A percentile compares a stretch with the other conserved stretches of the same genome.
Evolutionary conservation across 495 filamentous ascomycete species (phyloP).

Genomic region (Aspergillus nidulans): DNA sequence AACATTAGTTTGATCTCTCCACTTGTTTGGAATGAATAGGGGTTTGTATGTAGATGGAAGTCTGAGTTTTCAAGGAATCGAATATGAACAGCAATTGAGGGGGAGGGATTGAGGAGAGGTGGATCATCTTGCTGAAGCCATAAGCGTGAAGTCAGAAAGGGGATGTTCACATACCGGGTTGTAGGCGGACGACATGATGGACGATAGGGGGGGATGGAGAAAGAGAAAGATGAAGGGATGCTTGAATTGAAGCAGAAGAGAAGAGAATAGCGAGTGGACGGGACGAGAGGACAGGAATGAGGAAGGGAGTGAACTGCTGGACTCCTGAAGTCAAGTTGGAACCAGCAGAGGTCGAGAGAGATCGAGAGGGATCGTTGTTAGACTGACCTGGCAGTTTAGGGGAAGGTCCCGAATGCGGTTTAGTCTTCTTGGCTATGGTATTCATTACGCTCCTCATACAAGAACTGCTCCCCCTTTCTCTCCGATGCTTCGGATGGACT

Average conservation of each 20-base stretch:
- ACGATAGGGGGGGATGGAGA: constrained; percentile 20
- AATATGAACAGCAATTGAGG: constrained; percentile 13
- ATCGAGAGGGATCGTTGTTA: constrained; percentile 4
- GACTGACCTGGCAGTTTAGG: constrained; percentile 18
- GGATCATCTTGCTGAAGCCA: constrained; percentile 27
- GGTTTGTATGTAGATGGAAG: constrained; percentile 2
- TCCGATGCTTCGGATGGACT: not conserved
- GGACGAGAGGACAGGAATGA: constrained; percentile 13
- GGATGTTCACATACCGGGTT: constrained; percentile 54
- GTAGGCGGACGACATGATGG: constrained; percentile 58
- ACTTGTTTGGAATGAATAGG: constrained; percentile 5
- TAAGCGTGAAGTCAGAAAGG: constrained; percentile 33
- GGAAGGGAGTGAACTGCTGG: constrained; percentile 19
- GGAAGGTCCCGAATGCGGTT: constrained; percentile 10
- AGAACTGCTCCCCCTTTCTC: constrained; percentile 14
- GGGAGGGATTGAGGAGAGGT: constrained; percentile 30
- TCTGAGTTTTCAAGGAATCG: not conserved
- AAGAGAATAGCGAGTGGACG: constrained; percentile 21
- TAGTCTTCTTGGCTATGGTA: constrained; percentile 12
- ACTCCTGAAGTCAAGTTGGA: constrained; percentile 26
- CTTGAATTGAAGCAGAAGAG: constrained; percentile 9
- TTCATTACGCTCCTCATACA: constrained; percentile 7
- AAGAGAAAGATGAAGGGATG: constrained; percentile 13
- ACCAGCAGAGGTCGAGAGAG: constrained; percentile 19
- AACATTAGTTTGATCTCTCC: constrained; percentile 28